These are phyloP conservation scores for Oryza longistaminata DNA, from an alignment of 176 grass and related monocot genomes.

Conservation along the genomic window DNA sequence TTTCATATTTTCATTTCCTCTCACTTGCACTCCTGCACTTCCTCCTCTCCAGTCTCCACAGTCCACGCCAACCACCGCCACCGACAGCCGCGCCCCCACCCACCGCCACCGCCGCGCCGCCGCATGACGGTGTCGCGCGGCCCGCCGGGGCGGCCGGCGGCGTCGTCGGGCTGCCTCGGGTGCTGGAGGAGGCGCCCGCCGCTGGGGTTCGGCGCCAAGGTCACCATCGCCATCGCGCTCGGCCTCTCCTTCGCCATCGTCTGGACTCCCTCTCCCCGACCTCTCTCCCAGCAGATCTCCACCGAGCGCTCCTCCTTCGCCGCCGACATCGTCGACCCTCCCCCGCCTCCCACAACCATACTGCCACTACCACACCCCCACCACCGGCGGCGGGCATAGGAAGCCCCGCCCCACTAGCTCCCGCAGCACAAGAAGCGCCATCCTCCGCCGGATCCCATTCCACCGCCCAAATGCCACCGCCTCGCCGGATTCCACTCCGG, in stretches of 20 bases:
- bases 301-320: slow-evolving; percentile 74
- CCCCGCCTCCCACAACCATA: slow-evolving; percentile 24
- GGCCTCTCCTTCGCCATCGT: slow-evolving; percentile 79
- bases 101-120: not conserved
- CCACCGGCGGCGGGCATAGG: slow-evolving; percentile 8
- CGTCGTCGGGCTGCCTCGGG: slow-evolving; percentile 32
- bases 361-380: not conserved
- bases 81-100: slow-evolving; percentile 42
- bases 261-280: slow-evolving; percentile 72
- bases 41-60: not conserved
- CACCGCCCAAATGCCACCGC: slow-evolving; percentile 48
- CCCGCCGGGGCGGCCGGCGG: slow-evolving; percentile 16
- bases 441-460: slow-evolving; percentile 10
- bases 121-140: slow-evolving; percentile 65
- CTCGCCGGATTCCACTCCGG: slow-evolving; percentile 13
- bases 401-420: slow-evolving; percentile 34
- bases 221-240: slow-evolving; percentile 69
- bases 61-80: slow-evolving; percentile 38
- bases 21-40: not conserved
- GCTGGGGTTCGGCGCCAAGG: slow-evolving; percentile 76
- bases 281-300: slow-evolving; percentile 63
- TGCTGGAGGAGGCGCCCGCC: slow-evolving; percentile 62
- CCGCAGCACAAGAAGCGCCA: slow-evolving; percentile 43
- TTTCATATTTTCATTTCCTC: not conserved
- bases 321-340: slow-evolving; percentile 53